Percentiles rank a stretch among this genome's conserved stretches.
Conservation (phyloP, 1,284 basidiomycete species). For the Cutaneotrichosporon dermatis region DNA sequence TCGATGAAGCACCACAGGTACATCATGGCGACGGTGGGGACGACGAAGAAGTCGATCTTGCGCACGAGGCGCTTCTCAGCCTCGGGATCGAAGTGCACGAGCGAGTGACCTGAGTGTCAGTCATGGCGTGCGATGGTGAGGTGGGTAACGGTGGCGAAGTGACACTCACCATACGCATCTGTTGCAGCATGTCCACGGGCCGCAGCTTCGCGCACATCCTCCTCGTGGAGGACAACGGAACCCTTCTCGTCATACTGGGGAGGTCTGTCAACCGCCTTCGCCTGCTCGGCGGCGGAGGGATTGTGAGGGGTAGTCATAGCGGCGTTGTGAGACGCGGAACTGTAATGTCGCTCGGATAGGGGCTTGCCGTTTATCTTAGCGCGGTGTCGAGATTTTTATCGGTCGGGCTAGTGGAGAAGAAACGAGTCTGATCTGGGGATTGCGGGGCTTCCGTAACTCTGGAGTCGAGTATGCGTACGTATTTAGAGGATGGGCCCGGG, state of each 20-base stretch:
- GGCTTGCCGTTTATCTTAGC: no score
- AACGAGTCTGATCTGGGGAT: no score
- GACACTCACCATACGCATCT: constrained; percentile 8
- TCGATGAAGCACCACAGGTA: constrained; percentile 22
- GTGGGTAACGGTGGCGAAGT: no score
- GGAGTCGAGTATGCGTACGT: no score
- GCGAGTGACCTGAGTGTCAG: constrained; percentile 2
- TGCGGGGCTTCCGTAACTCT: no score
- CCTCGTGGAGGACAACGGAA: background rate
- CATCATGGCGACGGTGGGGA: constrained; percentile 19
- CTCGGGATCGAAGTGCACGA: constrained; percentile 14
- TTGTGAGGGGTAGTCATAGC: background rate
- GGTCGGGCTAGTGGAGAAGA: no score
- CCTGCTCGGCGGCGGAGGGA: background rate
- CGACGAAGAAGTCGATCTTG: constrained; percentile 26
- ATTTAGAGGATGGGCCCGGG: no score
- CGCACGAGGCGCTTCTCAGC: constrained; percentile 21
- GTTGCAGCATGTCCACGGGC: constrained; percentile 8
- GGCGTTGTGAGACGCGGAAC: no score
- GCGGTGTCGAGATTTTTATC: no score
- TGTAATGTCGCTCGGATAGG: no score
- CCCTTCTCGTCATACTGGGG: background rate
- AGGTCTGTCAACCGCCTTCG: no score
- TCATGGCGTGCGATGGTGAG: no score
- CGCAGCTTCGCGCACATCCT: constrained; percentile 2